These are phyloP conservation scores for Niveomyces coronatus DNA, from an alignment of 2,329 filamentous ascomycete genomes.

Conservation along the genomic window DNA sequence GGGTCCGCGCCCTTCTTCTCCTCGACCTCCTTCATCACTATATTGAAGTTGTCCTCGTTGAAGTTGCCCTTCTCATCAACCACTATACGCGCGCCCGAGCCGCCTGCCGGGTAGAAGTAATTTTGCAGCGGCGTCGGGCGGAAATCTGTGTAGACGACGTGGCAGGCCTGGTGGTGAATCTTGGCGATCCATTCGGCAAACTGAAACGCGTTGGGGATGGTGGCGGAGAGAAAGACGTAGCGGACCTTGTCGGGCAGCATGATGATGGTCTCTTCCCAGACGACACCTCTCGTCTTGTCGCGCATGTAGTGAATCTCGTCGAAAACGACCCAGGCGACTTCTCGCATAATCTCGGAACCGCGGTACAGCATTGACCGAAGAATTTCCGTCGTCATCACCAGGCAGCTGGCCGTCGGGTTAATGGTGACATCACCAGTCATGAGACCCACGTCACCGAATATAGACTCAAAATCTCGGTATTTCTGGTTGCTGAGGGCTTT, in stretches of 20 bases:
- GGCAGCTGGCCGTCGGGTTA: conserved; percentile 92
- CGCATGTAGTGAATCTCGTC: conserved; percentile 99
- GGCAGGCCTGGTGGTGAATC: conserved; percentile 93
- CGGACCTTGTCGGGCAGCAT: conserved; percentile 95
- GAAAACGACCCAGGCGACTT: conserved; percentile 97
- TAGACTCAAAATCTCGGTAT: conserved; percentile 88
- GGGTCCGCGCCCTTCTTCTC: conserved; percentile 80
- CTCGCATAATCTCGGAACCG: conserved; percentile 97
- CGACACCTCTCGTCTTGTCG: conserved; percentile 87
- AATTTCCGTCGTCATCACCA: conserved; percentile 99
- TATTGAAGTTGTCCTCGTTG: conserved; percentile 94
- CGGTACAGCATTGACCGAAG: conserved; percentile 95
- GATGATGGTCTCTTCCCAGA: conserved; percentile 99
- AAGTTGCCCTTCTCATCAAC: conserved; percentile 97
- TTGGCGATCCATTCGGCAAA: conserved; percentile 99
- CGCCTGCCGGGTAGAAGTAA: conserved; percentile 92
- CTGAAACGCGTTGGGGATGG: conserved; percentile 97
- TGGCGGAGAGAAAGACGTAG: conserved; percentile 96
- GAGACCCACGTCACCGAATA: conserved; percentile 92
- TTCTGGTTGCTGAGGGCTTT: conserved; percentile 99
- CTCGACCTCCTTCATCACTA: conserved; percentile 83
- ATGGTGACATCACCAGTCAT: conserved; percentile 99
- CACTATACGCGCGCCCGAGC: conserved; percentile 84
- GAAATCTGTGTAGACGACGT: conserved; percentile 99
- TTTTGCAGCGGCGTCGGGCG: conserved; percentile 92